phyloP scores from a whole-genome alignment of 306 rosid genomes.

The Castanea sativa region DNA sequence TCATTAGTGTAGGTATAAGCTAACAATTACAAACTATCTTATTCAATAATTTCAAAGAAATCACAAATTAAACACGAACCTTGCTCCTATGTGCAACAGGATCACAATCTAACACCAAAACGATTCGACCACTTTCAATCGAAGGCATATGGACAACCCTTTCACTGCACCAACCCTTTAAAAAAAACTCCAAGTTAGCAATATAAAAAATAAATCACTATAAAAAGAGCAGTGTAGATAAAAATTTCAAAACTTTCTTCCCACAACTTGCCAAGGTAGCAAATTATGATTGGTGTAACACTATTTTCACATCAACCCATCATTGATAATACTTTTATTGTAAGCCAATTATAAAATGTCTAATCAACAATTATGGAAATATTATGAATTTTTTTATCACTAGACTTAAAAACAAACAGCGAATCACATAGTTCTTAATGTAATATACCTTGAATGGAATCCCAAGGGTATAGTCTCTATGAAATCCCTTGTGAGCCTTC shows the following conservation, averaged over 20 bases:
- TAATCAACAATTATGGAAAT: no score
- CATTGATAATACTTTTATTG: no score
- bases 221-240: not conserved
- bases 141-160: constrained; percentile 34
- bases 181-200: not conserved
- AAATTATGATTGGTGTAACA: no score
- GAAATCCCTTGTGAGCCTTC: constrained; percentile 69
- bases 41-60: not conserved
- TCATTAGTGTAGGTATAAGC: no score
- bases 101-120: constrained; percentile 57
- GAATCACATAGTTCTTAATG: no score
- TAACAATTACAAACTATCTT: not conserved
- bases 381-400: no score
- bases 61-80: constrained; percentile 28
- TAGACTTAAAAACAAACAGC: no score
- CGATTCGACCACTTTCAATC: constrained; percentile 36
- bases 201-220: constrained; percentile 9
- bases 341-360: no score
- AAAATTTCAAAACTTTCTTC: no score
- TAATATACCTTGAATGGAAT: constrained; percentile 56
- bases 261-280: no score
- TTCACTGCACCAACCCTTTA: constrained; percentile 69
- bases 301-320: no score
- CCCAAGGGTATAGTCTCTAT: constrained; percentile 57
- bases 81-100: constrained; percentile 59